Evolutionary conservation across 352 stramenopile genomes (phyloP), one percentile per base, ranked within the genome.

Genomic region (Phytopythium helicoides): DNA sequence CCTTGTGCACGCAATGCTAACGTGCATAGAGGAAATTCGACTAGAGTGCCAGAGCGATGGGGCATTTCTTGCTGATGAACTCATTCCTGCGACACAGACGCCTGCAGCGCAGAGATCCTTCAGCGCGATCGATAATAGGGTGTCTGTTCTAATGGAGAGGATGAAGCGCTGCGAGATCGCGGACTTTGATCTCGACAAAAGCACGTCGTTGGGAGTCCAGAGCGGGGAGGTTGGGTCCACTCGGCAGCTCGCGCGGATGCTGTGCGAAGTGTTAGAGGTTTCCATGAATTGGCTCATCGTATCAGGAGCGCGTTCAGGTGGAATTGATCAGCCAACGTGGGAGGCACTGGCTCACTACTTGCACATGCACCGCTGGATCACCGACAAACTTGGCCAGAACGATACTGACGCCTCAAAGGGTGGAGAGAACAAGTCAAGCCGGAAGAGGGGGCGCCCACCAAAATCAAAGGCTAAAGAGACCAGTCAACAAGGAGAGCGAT

Each of bases 131-230:
- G 47, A 73, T 4, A 23, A 42, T n/a, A 66, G 62, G 8, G 33
- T 81, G 8, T 50, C 52, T 6, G 41, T 69, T 18, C 38, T 83
- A 16, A 75, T 83, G 47, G 66, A 78, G 51, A 58, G 73, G 28
- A 62, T 83, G 54, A 77, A 76, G 47, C 61, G 67, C 6, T 76
- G 73, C 39, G 67, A 77, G 40, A 41, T 81, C 2, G 49, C 47
- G 2, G 67, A 83, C 51, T 81, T 81, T 40, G 73, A 83, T 18
- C 66, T 83, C 16, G 68, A 83, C 52, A 76, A 79, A 47, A 64
- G 63, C 37, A 52, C 71, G 6, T 66, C 66, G 9, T 81, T 83
- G 23, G 60, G 49, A 0, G 10, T 47, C 1, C 41, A 71, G 19
- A 66, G 55, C 4, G 47, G 58, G 10, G 37, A 70, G 16, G 71